A percentile compares a stretch with the other conserved stretches of the same genome.
phyloP scores from a whole-genome alignment of 305 asterid genomes.

The Rubia balearica region DNA sequence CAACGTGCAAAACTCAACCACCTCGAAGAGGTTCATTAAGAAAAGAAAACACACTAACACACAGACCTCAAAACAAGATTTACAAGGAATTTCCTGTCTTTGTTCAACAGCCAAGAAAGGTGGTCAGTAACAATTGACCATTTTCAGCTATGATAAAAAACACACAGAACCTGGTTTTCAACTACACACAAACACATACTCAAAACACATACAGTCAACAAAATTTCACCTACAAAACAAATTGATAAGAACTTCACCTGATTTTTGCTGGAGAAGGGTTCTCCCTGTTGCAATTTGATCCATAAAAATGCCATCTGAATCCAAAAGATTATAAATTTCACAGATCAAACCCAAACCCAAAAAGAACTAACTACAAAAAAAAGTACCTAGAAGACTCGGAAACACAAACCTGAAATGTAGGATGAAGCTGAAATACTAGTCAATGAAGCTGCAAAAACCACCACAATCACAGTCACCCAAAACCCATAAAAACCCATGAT shows the following conservation, averaged over 20 bases:
- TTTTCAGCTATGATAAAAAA: neutral
- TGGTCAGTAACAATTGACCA: neutral
- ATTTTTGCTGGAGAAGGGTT: conserved; percentile 65
- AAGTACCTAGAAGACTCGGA: neutral
- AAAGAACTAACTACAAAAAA: neutral
- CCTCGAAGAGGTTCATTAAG: neutral
- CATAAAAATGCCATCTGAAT: conserved; percentile 47
- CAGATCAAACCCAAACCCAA: neutral
- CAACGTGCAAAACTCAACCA: neutral
- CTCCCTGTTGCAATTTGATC: conserved; percentile 46
- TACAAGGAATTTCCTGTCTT: conserved; percentile 2
- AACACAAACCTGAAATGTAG: conserved; percentile 10
- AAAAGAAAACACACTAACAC: neutral
- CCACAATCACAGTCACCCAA: neutral
- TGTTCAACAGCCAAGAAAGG: neutral
- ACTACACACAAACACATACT: neutral
- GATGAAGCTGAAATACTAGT: conserved; percentile 4
- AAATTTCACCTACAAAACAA: conserved; percentile 2
- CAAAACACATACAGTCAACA: neutral
- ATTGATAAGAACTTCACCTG: conserved; percentile 31
- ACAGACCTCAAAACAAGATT: neutral
- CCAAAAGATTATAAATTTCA: neutral
- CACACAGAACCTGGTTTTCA: neutral
- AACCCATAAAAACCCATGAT: neutral
- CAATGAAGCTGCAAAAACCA: neutral